A percentile compares a stretch with the other conserved stretches of the same genome.
Conservation (phyloP, 345 rosid species). For the Crucihimalaya himalaica region DNA sequence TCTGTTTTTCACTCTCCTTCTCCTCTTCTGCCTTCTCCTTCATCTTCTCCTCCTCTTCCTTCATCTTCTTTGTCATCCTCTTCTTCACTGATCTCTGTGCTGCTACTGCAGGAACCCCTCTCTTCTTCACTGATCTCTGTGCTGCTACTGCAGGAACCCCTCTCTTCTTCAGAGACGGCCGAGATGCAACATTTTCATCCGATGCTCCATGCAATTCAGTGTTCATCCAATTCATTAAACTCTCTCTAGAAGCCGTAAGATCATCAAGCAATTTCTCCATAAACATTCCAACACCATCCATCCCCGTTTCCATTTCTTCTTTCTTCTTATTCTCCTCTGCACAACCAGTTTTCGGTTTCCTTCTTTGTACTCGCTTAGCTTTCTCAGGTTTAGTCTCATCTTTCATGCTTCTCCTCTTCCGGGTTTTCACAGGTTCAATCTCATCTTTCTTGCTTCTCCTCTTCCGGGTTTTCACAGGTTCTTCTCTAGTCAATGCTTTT, state of each 20-base stretch:
- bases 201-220: slow-evolving; percentile 25
- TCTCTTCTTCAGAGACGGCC: slow-evolving; percentile 10
- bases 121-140: slow-evolving; percentile 1
- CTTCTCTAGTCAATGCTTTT: slow-evolving; percentile 1
- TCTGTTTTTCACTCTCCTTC: slow-evolving; percentile 16
- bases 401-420: slow-evolving; percentile 30
- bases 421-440: slow-evolving; percentile 22
- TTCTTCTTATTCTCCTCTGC: slow-evolving; percentile 20
- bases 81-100: slow-evolving; percentile 2
- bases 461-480: slow-evolving; percentile 25
- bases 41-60: neutral
- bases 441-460: slow-evolving; percentile 35
- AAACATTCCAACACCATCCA: slow-evolving; percentile 29
- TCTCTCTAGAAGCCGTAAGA: slow-evolving; percentile 36
- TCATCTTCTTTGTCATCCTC: slow-evolving; percentile 13
- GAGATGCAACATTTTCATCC: slow-evolving; percentile 12
- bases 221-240: slow-evolving; percentile 36
- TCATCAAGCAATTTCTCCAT: slow-evolving; percentile 40
- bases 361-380: slow-evolving; percentile 22
- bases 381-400: slow-evolving; percentile 31
- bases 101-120: slow-evolving; percentile 6
- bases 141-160: neutral
- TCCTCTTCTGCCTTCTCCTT: neutral
- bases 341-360: slow-evolving; percentile 21
- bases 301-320: neutral